Conservation (phyloP, 768 basidiomycete species). For the Udeniomyces megalosporus region DNA sequence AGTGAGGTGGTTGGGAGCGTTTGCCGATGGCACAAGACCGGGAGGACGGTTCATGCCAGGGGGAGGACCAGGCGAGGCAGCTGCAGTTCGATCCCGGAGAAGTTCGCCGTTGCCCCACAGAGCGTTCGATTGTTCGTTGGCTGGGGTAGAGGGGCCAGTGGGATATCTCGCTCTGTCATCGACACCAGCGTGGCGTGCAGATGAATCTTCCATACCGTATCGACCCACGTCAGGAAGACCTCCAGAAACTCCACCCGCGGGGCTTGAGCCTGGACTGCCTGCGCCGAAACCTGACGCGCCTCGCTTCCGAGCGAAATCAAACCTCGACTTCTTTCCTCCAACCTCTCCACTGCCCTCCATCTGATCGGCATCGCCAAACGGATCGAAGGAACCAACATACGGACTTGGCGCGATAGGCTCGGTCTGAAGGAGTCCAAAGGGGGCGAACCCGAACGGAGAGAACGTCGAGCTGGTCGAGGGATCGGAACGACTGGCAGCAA, state of each 20-base stretch:
- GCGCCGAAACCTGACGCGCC: background rate
- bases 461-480: background rate
- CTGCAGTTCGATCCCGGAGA: background rate
- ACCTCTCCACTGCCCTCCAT: constrained; percentile 2
- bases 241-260: background rate
- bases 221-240: background rate
- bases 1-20: background rate
- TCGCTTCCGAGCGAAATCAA: constrained; percentile 20
- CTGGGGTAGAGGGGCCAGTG: too few species aligned
- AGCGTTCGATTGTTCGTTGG: too few species aligned
- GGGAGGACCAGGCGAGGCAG: background rate
- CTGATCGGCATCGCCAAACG: constrained; percentile 20
- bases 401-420: background rate
- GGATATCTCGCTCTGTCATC: too few species aligned
- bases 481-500: background rate
- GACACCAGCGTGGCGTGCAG: too few species aligned
- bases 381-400: constrained; percentile 25
- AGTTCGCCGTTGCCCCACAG: background rate
- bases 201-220: too few species aligned
- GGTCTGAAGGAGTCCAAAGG: background rate
- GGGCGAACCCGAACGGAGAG: constrained; percentile 12
- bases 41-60: background rate
- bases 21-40: background rate
- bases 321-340: constrained; percentile 19
- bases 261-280: background rate